These are phyloP conservation scores for Ephemerocybe angulata DNA, from an alignment of 768 basidiomycete genomes.

Conservation along the genomic window DNA sequence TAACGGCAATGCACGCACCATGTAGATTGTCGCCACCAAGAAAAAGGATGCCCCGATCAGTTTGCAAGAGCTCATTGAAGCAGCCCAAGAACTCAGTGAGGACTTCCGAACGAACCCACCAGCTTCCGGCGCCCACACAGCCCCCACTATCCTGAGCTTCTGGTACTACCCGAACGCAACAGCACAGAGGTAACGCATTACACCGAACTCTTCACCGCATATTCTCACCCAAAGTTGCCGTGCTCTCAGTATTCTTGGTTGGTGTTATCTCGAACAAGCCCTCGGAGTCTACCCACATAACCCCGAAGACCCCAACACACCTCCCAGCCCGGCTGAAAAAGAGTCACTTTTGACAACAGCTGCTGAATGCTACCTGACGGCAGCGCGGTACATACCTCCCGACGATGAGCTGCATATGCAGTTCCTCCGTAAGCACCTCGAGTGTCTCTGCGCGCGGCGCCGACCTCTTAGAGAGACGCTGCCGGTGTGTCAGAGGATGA, in stretches of 20 bases:
- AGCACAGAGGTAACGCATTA: too few species aligned
- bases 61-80: slow-evolving; percentile 26
- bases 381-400: slow-evolving; percentile 22
- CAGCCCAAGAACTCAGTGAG: slow-evolving; percentile 13
- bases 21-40: neutral
- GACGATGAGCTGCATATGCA: slow-evolving; percentile 36
- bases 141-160: too few species aligned
- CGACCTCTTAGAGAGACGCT: slow-evolving; percentile 23
- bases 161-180: too few species aligned
- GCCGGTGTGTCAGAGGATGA: slow-evolving; percentile 19
- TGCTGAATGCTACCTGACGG: slow-evolving; percentile 6
- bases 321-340: too few species aligned
- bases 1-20: neutral
- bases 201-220: too few species aligned
- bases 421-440: slow-evolving; percentile 30
- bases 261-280: slow-evolving; percentile 25
- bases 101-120: neutral
- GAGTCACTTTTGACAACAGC: neutral
- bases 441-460: slow-evolving; percentile 26
- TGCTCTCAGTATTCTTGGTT: too few species aligned
- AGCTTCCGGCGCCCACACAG: slow-evolving; percentile 10
- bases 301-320: too few species aligned
- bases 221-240: too few species aligned
- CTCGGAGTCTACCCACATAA: slow-evolving; percentile 5
- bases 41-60: slow-evolving; percentile 9